Conservation (phyloP, 148 eudicot genomes). For the Persicaria maculosa region DNA sequence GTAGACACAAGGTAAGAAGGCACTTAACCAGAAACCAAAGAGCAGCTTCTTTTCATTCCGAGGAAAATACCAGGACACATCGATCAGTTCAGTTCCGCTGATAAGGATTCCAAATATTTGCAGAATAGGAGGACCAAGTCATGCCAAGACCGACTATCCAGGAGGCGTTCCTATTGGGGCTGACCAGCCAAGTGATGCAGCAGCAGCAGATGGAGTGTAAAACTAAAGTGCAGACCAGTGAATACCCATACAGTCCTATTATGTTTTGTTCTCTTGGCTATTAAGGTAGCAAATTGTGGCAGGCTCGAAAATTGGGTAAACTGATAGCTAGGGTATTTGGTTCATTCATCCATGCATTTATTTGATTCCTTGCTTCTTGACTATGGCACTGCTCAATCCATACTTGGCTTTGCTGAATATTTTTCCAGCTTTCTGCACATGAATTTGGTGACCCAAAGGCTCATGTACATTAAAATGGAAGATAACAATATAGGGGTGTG, state of each 20-base stretch:
- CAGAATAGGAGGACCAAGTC: constrained; percentile 41
- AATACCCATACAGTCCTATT: neutral
- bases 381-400: neutral
- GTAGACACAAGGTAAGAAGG: constrained; percentile 60
- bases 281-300: neutral
- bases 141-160: constrained; percentile 40
- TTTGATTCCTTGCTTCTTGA: neutral
- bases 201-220: neutral
- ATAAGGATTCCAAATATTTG: constrained; percentile 15
- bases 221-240: neutral
- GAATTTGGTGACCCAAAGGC: neutral
- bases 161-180: constrained; percentile 49
- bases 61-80: neutral
- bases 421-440: neutral
- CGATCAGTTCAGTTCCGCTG: too few relatives aligned
- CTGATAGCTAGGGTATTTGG: neutral
- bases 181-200: constrained; percentile 46
- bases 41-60: neutral
- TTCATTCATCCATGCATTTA: neutral
- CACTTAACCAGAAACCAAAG: neutral
- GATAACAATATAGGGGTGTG: neutral
- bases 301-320: neutral
- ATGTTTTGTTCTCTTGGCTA: neutral
- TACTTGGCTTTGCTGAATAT: neutral
- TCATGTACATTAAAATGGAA: neutral